Percentiles rank a stretch among this genome's conserved stretches.
Evolutionary conservation across 2,329 filamentous ascomycete genomes (phyloP).

Genomic region (Neofusicoccum cordaticola): DNA sequence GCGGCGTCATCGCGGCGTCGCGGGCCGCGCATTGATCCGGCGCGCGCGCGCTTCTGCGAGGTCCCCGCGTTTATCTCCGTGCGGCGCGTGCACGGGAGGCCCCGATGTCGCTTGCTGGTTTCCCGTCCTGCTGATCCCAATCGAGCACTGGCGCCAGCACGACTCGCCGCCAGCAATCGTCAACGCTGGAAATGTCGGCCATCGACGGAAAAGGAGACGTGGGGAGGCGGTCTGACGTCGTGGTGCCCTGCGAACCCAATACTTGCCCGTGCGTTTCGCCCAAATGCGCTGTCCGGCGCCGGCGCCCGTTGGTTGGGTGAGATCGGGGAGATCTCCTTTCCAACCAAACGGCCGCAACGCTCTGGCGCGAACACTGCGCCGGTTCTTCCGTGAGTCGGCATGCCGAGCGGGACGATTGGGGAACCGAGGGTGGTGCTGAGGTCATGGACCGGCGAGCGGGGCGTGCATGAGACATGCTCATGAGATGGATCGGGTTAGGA

Average conservation of each 20-base stretch:
- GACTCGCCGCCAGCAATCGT: neutral
- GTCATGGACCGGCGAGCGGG: neutral
- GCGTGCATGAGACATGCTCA: neutral
- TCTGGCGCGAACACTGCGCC: neutral
- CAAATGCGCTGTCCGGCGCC: too few relatives aligned
- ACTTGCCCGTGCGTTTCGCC: neutral
- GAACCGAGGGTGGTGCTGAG: neutral
- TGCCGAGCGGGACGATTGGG: neutral
- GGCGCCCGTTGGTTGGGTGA: too few relatives aligned
- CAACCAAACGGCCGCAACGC: too few relatives aligned
- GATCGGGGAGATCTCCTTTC: too few relatives aligned
- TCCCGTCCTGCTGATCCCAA: neutral
- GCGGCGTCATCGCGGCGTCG: neutral
- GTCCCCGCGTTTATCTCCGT: neutral
- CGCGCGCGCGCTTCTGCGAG: too few relatives aligned
- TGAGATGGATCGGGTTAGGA: too few relatives aligned
- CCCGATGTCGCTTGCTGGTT: neutral
- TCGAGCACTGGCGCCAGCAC: neutral
- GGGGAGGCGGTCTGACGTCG: constrained; percentile 6
- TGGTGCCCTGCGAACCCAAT: neutral
- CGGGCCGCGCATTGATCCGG: neutral
- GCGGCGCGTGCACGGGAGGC: neutral
- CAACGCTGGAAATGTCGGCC: neutral
- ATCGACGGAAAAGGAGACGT: neutral
- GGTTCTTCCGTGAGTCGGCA: neutral